Percentiles rank a stretch among this genome's conserved stretches.
Evolutionary conservation across 345 rosid species (phyloP).

Genomic region (Pistacia integerrima): DNA sequence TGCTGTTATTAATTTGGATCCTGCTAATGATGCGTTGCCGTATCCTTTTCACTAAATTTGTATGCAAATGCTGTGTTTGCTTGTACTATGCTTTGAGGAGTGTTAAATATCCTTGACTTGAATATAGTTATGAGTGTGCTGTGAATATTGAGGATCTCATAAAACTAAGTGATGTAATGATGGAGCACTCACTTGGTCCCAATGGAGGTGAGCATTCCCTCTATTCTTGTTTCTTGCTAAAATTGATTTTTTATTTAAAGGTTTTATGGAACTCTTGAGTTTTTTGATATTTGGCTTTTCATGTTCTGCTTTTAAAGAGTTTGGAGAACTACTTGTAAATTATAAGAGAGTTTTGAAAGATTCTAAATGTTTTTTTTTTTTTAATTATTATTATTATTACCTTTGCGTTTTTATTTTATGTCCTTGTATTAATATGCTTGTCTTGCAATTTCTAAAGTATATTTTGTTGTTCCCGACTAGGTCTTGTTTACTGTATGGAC

Average conservation of each 20-base stretch:
- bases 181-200: slow-evolving; percentile 87
- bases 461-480: slow-evolving; percentile 35
- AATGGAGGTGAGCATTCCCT: slow-evolving; percentile 66
- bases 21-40: slow-evolving; percentile 88
- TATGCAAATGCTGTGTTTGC: background rate
- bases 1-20: slow-evolving; percentile 89
- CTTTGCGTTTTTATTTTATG: background rate
- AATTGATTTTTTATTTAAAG: background rate
- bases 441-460: slow-evolving; percentile 8
- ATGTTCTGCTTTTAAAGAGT: no score
- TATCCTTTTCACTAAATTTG: slow-evolving; percentile 45
- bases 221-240: background rate
- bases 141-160: slow-evolving; percentile 82
- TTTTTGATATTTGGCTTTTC: no score
- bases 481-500: slow-evolving; percentile 88
- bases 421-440: background rate
- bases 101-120: slow-evolving; percentile 42
- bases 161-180: slow-evolving; percentile 80
- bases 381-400: background rate
- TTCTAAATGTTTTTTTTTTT: no score
- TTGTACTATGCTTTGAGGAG: background rate
- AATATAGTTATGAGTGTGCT: slow-evolving; percentile 76
- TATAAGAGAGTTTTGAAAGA: background rate
- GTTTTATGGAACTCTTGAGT: background rate
- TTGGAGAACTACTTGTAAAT: no score